Base-by-base conservation (phyloP, 129 eudicot genomes). In the Sambucus nigra region DNA sequence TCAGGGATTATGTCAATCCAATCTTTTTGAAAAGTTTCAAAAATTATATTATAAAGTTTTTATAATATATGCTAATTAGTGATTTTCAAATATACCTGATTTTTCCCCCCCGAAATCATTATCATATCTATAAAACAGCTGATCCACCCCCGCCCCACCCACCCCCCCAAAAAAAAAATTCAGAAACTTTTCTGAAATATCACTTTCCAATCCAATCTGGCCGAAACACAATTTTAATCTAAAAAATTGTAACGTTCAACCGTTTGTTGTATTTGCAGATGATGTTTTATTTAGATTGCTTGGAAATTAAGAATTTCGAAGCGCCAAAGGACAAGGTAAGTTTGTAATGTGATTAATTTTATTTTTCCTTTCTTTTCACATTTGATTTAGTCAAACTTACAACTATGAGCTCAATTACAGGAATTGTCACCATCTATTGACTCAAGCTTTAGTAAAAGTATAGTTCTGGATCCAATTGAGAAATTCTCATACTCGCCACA, bases 401-500 rank as follows among this genome's bases (percentile, higher is more conserved):
- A 9, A 24, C 32, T 15, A 11, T 20, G 38, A 31, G 24, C 26
- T 51, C 64, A 56, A 25, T 70, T 68, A 69, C 25, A 80, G 84
- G 82, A 55, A 29, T 38, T 47, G 32, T 66, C 80, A 2, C 70
- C 76, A 13, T 66, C 69, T 39, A 59, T 64, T 56, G 65, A 51
- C 51, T 65, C 88, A 22, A 48, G 70, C 45, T 31, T 27, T 33
- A 39, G 44, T 61, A 62, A 41, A 54, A 25, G 44, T 21, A 4
- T 24, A 21, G 60, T 33, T 38, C 55, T 54, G 50, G 47, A 22
- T 64, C 47, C 73, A 31, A 67, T 88, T 27, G 86, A 76, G 57
- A 69, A 61, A 54, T 89, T 68, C 65, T 74, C 94, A 1, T 91
- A 73, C 59, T 41, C 57, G 26, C 67, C 86, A 49, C 79, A 54